A percentile compares a stretch with the other conserved stretches of the same genome.
These are phyloP conservation scores for Ogataea nakhonphanomensis DNA, from an alignment of 805 yeast species.

Conservation along the genomic window DNA sequence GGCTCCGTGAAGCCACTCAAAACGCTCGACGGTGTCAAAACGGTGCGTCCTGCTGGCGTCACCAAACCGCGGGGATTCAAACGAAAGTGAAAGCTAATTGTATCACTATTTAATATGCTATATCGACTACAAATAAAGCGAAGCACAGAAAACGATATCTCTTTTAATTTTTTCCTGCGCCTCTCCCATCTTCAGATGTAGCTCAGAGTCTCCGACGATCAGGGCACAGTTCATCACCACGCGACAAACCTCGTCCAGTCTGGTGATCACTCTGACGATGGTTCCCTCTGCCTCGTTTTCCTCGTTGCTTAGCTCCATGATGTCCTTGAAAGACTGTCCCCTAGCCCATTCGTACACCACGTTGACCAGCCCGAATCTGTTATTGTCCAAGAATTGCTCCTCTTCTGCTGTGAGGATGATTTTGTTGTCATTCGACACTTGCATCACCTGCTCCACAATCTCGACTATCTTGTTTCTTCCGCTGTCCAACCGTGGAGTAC, in stretches of 20 bases:
- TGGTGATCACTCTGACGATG: constrained; percentile 90
- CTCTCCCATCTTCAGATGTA: constrained; percentile 82
- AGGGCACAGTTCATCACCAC: constrained; percentile 92
- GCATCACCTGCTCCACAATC: constrained; percentile 61
- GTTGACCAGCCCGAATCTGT: constrained; percentile 86
- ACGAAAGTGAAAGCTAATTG: constrained; percentile 7
- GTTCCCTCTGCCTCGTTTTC: constrained; percentile 77
- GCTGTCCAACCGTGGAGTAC: constrained; percentile 75
- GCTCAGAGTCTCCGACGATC: constrained; percentile 88
- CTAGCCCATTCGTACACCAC: constrained; percentile 98
- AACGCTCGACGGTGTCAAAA: constrained; percentile 20
- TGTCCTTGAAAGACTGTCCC: constrained; percentile 86
- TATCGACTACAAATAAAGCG: constrained; percentile 63
- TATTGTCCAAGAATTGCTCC: constrained; percentile 73
- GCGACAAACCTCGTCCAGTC: constrained; percentile 92
- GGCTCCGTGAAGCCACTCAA: constrained; percentile 32
- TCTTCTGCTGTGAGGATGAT: constrained; percentile 81
- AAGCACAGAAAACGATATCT: constrained; percentile 96
- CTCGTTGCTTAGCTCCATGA: constrained; percentile 83
- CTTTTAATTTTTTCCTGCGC: constrained; percentile 95
- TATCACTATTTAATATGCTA: constrained; percentile 1
- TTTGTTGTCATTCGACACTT: constrained; percentile 61
- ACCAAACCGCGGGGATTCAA: constrained; percentile 22
- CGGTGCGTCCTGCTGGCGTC: constrained; percentile 19
- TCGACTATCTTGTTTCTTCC: constrained; percentile 67